Conservation (phyloP, 345 rosid genomes). For the Euphorbia peplus region DNA sequence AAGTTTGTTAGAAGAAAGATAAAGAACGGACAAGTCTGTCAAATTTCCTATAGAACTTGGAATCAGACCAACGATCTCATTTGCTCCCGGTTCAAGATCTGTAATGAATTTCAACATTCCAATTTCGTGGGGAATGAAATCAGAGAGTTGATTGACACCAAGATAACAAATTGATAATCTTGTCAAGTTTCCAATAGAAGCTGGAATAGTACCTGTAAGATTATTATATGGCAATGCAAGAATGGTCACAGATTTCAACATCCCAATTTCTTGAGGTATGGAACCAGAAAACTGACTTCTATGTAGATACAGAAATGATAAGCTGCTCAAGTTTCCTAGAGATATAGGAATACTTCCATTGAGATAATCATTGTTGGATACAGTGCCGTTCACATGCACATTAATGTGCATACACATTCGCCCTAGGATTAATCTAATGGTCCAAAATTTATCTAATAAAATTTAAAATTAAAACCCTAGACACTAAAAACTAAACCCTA, state of each 20-base stretch:
- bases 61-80: not conserved
- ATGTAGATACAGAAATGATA: not conserved
- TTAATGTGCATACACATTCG: no score
- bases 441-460: no score
- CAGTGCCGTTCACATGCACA: no score
- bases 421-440: no score
- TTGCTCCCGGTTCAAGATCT: not conserved
- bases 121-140: not conserved
- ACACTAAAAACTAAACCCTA: no score
- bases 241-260: not conserved
- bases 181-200: not conserved
- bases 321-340: not conserved
- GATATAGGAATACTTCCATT: not conserved
- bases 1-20: not conserved
- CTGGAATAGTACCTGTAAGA: not conserved
- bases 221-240: not conserved
- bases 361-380: no score
- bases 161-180: not conserved
- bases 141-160: not conserved
- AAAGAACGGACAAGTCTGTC: not conserved
- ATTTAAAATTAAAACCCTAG: no score
- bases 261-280: not conserved
- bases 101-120: not conserved
- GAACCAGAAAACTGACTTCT: not conserved
- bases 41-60: not conserved